Evolutionary conservation across 2,329 filamentous ascomycete species (phyloP).

Genomic region (Fusarium sp.): DNA sequence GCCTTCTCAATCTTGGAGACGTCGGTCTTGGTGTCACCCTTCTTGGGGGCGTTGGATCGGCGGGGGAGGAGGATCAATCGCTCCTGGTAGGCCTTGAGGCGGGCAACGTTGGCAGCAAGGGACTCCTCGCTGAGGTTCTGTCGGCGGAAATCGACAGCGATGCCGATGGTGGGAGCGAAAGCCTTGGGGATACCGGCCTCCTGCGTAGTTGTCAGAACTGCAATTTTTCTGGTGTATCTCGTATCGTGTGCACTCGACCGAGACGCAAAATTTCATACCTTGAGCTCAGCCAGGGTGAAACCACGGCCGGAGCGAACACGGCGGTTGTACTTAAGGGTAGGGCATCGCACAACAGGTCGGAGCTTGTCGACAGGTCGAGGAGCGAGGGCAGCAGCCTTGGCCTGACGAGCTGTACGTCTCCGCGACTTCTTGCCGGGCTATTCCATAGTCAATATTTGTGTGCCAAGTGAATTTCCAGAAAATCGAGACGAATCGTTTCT

Average conservation of each 20-base stretch:
- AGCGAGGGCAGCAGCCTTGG: slow-evolving; percentile 94
- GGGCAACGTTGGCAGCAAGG: slow-evolving; percentile 92
- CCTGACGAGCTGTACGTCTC: slow-evolving; percentile 88
- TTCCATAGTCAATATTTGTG: slow-evolving; percentile 49
- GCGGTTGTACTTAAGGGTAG: slow-evolving; percentile 99
- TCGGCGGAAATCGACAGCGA: slow-evolving; percentile 94
- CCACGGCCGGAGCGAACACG: slow-evolving; percentile 95
- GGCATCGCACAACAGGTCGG: slow-evolving; percentile 95
- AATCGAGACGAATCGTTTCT: slow-evolving; percentile 20
- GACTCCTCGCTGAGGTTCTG: slow-evolving; percentile 97
- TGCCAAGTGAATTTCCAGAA: slow-evolving; percentile 27
- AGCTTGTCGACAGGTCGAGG: slow-evolving; percentile 98
- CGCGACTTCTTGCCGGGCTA: slow-evolving; percentile 96
- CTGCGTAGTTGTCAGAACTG: slow-evolving; percentile 61
- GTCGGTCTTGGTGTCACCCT: slow-evolving; percentile 90
- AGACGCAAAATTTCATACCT: slow-evolving; percentile 70
- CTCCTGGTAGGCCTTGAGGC: slow-evolving; percentile 96
- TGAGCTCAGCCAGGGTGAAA: slow-evolving; percentile 97
- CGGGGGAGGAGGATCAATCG: slow-evolving; percentile 98
- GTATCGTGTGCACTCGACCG: neutral
- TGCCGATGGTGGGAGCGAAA: slow-evolving; percentile 94
- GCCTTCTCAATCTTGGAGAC: slow-evolving; percentile 70
- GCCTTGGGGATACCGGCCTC: slow-evolving; percentile 96
- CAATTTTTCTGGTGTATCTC: neutral
- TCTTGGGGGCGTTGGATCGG: slow-evolving; percentile 93